Conservation (phyloP, 2,329 filamentous ascomycete genomes). For the Samsoniella hepiali region DNA sequence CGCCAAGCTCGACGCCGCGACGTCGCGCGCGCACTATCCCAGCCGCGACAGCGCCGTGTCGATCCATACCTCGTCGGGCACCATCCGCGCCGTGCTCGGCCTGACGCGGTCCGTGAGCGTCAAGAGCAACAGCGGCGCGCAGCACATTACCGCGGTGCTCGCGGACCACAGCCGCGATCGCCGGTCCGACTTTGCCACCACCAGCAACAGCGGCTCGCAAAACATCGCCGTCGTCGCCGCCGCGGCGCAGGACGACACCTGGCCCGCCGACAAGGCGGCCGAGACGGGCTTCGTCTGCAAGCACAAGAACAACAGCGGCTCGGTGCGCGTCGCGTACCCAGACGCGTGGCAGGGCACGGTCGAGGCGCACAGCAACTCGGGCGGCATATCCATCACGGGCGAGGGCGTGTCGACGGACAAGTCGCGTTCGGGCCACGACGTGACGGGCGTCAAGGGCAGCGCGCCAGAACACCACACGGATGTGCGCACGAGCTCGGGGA, state of each 20-base stretch:
- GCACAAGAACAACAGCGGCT: not conserved
- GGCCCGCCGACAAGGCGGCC: not conserved
- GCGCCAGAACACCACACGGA: not conserved
- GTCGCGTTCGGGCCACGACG: not conserved
- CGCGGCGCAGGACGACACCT: not conserved
- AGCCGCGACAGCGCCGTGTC: not conserved
- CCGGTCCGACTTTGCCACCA: not conserved
- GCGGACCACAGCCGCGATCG: not conserved
- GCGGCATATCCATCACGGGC: not conserved
- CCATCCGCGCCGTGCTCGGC: not conserved
- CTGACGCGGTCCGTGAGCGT: not conserved
- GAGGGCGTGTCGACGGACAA: slow-evolving; percentile 2
- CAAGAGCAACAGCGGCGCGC: not conserved
- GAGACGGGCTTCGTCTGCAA: not conserved
- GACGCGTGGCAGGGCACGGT: slow-evolving; percentile 1
- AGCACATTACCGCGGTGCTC: not conserved
- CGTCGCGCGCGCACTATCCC: not conserved
- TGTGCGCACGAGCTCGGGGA: not conserved
- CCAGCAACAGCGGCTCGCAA: not conserved
- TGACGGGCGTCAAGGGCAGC: slow-evolving; percentile 9
- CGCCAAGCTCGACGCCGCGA: not conserved
- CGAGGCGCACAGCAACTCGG: not conserved
- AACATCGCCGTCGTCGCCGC: not conserved
- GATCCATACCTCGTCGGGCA: not conserved
- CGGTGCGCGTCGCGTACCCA: not conserved